Evolutionary conservation across 2,329 filamentous ascomycete species (phyloP), one percentile per base, ranked within the genome.

Genomic region (Arthrobotrys musiformis): DNA sequence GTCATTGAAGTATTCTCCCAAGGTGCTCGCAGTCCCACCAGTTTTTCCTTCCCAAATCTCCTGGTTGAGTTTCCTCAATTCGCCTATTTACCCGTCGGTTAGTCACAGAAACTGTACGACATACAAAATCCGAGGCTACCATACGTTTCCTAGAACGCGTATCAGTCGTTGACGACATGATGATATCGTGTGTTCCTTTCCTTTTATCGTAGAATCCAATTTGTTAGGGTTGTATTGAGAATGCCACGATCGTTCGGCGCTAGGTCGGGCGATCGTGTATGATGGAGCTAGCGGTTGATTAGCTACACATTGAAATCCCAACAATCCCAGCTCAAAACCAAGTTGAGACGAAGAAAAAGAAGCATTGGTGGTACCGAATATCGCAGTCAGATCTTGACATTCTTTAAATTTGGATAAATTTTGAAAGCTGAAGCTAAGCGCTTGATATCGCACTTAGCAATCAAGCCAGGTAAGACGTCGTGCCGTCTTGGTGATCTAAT

Each of bases 191-290:
- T 37, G 56, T 46, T 50, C n/a, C 46, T 64, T 26, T 35, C 44
- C 35, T 26, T 50, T 61, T 44, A 50, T 60, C 15, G 22, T 40
- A 48, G 22, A 22, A 50, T 61, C 40, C 69, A 58, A 15, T 70
- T 33, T 76, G n/a, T 26, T 64, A 28, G 17, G 22, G 26, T 61
- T 30, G 48, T 26, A 28, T 48, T 52, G 37, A 52, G 24, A 46
- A 64, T 48, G 72, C 46, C 72, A 76, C 72, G 64, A 76, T 76
- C 72, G 58, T 76, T 76, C 64, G 48, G 72, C 28, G 63, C 72
- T 76, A 76, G 56, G 72, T 76, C 72, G 72, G 72, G 69, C 68
- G 72, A 76, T 70, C 72, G 72, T 76, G 72, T 64, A 76, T 76
- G 26, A 58, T 76, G 40, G 56, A 58, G 58, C 72, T 76, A 13